Conservation (phyloP, 1,284 basidiomycete genomes). For the Leccinum cinnamomeum region DNA sequence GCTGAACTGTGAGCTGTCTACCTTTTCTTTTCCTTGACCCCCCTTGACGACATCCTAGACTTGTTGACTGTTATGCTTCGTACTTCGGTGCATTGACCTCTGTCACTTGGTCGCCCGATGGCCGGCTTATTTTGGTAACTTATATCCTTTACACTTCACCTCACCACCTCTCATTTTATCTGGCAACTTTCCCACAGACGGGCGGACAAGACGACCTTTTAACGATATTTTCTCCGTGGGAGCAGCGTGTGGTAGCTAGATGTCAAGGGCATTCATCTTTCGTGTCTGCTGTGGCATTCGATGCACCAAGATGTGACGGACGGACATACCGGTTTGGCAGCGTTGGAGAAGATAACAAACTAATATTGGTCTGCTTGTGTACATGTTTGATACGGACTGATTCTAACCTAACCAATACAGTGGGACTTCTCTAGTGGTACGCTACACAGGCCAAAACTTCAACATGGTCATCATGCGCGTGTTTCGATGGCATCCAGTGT, state of each 20-base stretch:
- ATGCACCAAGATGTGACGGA: constrained; percentile 81
- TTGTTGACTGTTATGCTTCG: constrained; percentile 87
- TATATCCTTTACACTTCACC: constrained; percentile 3
- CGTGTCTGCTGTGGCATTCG: constrained; percentile 87
- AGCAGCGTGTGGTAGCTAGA: constrained; percentile 90
- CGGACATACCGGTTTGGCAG: constrained; percentile 89
- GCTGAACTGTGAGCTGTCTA: constrained; percentile 71
- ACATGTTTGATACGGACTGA: background rate
- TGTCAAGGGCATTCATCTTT: constrained; percentile 98
- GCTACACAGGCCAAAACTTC: constrained; percentile 70
- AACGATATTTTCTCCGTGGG: constrained; percentile 90
- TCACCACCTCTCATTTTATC: constrained; percentile 1
- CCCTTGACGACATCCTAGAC: constrained; percentile 41
- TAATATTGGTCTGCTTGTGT: constrained; percentile 66
- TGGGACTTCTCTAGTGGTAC: constrained; percentile 91
- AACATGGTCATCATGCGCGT: constrained; percentile 63
- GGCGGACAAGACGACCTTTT: constrained; percentile 94
- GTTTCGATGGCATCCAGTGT: constrained; percentile 73
- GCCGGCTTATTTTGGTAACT: constrained; percentile 81
- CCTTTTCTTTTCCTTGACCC: constrained; percentile 1
- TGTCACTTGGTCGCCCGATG: constrained; percentile 94
- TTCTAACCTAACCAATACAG: constrained; percentile 38
- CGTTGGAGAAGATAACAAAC: constrained; percentile 92
- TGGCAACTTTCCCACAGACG: constrained; percentile 42
- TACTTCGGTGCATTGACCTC: constrained; percentile 92